Evolutionary conservation across 2,329 filamentous ascomycete species (phyloP), one percentile per base, ranked within the genome.

Genomic region (Colletotrichum tamarilloi): DNA sequence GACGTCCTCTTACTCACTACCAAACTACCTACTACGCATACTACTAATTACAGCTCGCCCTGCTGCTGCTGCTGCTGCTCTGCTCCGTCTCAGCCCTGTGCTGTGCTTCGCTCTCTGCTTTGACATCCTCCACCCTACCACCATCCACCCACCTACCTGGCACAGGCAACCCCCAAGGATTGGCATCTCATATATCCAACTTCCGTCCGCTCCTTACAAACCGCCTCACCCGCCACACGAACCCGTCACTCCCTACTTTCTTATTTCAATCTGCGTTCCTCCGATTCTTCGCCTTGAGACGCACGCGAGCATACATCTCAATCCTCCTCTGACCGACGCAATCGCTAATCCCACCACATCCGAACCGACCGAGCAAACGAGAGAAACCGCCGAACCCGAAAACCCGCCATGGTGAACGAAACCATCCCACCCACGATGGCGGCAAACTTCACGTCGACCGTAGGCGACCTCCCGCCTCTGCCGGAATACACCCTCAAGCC

Each of bases 401-500:
- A n/a, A 55, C 53, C 55, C 59, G 75, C 68, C 79, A 87, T 86
- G 85, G 82, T 82, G 76, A 85, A 85, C 80, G 77, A 82, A 75
- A 81, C 82, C 57, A 74, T 77, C 59, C 63, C 67, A 67, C 75
- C 77, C 65, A 77, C 80, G 74, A 76, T 80, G 78, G 78, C 77
- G 78, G 87, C 87, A 85, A 92, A 91, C 80, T 81, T 85, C 69
- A 88, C 88, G 22, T 85, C 86, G 28, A 77, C 87, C 70, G 81
- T 85, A 75, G 87, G 87, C 83, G 90, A 92, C 79, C 89, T 98
- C 66, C 95, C 96, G 77, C 94, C 95, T 65, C 91, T 98, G 57
- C 96, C 97, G 62, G 84, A 89, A n/a, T 98, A 97, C 86, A 91
- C 90, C 28, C 86, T 97, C 69, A 87, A 87, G 76, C 91, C 92